Conservation (phyloP, 768 basidiomycete genomes). For the Leucocoprinus leucothites region DNA sequence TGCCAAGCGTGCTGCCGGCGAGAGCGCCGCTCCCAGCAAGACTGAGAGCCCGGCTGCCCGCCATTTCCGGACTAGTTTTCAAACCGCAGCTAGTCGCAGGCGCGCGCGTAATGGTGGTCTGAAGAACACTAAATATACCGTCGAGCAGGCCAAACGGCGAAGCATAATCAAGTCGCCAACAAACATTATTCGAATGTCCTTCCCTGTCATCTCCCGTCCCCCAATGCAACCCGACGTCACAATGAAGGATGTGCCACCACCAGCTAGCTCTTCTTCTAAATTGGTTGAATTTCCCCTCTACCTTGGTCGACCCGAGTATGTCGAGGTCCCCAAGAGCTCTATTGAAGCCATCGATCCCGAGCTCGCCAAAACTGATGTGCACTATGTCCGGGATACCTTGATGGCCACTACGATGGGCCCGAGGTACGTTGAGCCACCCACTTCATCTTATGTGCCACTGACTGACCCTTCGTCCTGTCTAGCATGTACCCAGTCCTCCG, state of each 20-base stretch:
- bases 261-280: conserved; percentile 14
- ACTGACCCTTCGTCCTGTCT: background rate
- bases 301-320: conserved; percentile 49
- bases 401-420: conserved; percentile 2
- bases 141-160: conserved; percentile 38
- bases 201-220: conserved; percentile 21
- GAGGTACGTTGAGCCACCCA: conserved; percentile 1
- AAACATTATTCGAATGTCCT: conserved; percentile 21
- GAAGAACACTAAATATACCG: conserved; percentile 28
- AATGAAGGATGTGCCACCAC: conserved; percentile 25
- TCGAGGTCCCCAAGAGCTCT: conserved; percentile 42
- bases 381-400: conserved; percentile 53
- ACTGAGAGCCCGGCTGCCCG: conserved; percentile 20
- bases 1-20: conserved; percentile 18
- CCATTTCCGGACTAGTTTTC: conserved; percentile 16
- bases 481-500: conserved; percentile 4
- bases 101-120: conserved; percentile 31
- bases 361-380: conserved; percentile 42
- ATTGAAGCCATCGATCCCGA: conserved; percentile 49
- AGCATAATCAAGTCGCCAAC: conserved; percentile 18
- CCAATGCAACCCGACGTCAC: conserved; percentile 26
- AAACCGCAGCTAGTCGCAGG: conserved; percentile 33
- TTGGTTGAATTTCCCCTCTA: conserved; percentile 45
- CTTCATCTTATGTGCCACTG: conserved; percentile 11
- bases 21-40: conserved; percentile 13